Conservation (phyloP, 2,329 filamentous ascomycete genomes). For the Nothomitra cinnamomea region DNA sequence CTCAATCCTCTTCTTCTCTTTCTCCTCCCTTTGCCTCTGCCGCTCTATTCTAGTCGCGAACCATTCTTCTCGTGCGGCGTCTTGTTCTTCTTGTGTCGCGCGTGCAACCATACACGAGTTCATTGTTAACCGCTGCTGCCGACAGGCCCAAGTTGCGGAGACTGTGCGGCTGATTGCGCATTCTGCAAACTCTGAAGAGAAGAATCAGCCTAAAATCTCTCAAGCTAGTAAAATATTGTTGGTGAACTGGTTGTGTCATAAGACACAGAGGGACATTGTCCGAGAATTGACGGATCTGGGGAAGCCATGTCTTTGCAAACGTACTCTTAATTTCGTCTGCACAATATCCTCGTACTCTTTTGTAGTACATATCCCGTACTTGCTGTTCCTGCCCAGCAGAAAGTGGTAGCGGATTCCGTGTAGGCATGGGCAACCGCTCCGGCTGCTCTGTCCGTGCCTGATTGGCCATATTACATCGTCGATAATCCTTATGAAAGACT, state of each 20-base stretch:
- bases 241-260: neutral
- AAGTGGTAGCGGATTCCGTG: slow-evolving; percentile 63
- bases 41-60: slow-evolving; percentile 62
- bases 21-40: slow-evolving; percentile 45
- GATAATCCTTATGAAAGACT: too few species aligned
- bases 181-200: slow-evolving; percentile 59
- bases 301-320: too few species aligned
- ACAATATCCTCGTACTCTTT: slow-evolving; percentile 60
- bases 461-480: too few species aligned
- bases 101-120: slow-evolving; percentile 83
- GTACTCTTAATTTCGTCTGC: slow-evolving; percentile 61
- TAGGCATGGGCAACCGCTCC: slow-evolving; percentile 6
- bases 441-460: neutral
- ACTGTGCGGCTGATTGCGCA: slow-evolving; percentile 79
- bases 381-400: slow-evolving; percentile 68
- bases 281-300: too few species aligned
- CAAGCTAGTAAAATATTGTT: neutral
- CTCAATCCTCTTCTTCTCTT: slow-evolving; percentile 25
- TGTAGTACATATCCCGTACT: slow-evolving; percentile 65
- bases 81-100: slow-evolving; percentile 70
- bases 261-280: too few species aligned
- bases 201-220: neutral
- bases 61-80: slow-evolving; percentile 85
- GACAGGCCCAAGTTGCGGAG: slow-evolving; percentile 75
- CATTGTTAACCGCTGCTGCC: slow-evolving; percentile 65